Percentiles rank a stretch among this genome's conserved stretches.
These are phyloP conservation scores for Rugonectria rugulosa DNA, from an alignment of 2,329 filamentous ascomycete genomes.

Conservation along the genomic window DNA sequence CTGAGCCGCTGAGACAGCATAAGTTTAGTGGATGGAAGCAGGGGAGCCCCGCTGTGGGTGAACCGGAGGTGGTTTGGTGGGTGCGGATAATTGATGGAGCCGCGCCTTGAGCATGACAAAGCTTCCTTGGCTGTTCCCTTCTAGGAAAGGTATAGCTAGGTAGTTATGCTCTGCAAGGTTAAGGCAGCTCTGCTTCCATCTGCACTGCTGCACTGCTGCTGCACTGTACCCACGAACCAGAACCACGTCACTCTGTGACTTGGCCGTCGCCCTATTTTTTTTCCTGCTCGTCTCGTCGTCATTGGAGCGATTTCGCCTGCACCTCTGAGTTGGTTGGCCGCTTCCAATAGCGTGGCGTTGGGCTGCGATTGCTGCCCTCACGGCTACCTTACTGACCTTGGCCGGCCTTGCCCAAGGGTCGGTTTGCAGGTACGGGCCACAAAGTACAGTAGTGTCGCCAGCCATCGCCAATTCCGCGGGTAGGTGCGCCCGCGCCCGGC, in stretches of 20 bases:
- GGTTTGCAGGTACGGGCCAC: too few species aligned
- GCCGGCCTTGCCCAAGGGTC: too few species aligned
- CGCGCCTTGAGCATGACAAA: slow-evolving; percentile 11
- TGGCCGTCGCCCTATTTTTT: slow-evolving; percentile 5
- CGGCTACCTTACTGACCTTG: too few species aligned
- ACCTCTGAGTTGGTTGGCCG: slow-evolving; percentile 16
- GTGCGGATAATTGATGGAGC: slow-evolving; percentile 23
- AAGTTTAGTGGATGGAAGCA: too few species aligned
- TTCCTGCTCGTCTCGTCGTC: slow-evolving; percentile 1
- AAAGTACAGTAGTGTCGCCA: slow-evolving; percentile 8
- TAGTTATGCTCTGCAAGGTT: too few species aligned
- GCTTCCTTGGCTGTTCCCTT: background rate
- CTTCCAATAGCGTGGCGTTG: slow-evolving; percentile 17
- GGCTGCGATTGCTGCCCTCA: too few species aligned
- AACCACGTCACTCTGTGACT: slow-evolving; percentile 15
- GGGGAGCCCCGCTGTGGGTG: too few species aligned
- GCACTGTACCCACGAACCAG: too few species aligned
- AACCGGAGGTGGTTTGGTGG: background rate
- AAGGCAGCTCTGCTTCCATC: too few species aligned
- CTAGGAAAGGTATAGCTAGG: too few species aligned
- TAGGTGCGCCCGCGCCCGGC: slow-evolving; percentile 21
- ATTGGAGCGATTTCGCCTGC: slow-evolving; percentile 23
- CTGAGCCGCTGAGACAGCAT: too few species aligned
- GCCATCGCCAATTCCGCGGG: slow-evolving; percentile 20
- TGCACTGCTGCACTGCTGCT: too few species aligned